Conservation (phyloP, 345 rosid species). For the Punica granatum region DNA sequence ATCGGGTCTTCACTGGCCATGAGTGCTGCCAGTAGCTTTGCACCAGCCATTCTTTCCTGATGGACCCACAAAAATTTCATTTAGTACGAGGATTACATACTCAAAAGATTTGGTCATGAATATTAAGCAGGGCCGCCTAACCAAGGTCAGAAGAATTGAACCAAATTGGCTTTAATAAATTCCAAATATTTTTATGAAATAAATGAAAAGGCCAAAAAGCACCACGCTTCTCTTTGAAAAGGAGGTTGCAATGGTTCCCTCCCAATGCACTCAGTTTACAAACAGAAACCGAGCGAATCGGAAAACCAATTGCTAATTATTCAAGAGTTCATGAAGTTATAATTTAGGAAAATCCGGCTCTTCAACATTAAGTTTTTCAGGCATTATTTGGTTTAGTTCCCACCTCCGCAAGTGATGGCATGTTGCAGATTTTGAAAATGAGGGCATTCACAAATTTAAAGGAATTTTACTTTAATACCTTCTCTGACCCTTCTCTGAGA, state of each 20-base stretch:
- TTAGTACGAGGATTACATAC: neutral
- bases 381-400: neutral
- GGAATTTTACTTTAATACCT: constrained; percentile 36
- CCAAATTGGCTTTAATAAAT: neutral
- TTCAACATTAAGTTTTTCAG: neutral
- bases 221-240: neutral
- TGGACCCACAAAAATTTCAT: constrained; percentile 1
- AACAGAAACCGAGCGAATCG: neutral
- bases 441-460: neutral
- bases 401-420: neutral
- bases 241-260: neutral
- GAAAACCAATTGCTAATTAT: neutral
- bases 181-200: neutral
- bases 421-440: neutral
- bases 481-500: constrained; percentile 50
- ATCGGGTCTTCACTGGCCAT: constrained; percentile 76
- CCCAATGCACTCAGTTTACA: neutral
- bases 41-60: constrained; percentile 81
- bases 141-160: neutral
- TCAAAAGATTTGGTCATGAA: neutral
- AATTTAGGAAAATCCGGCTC: neutral
- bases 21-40: constrained; percentile 76
- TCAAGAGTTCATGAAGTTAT: neutral
- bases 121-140: neutral
- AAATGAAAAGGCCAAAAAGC: neutral